Evolutionary conservation across 208 protist species (phyloP).

Genomic region (Trypanosoma avium): DNA sequence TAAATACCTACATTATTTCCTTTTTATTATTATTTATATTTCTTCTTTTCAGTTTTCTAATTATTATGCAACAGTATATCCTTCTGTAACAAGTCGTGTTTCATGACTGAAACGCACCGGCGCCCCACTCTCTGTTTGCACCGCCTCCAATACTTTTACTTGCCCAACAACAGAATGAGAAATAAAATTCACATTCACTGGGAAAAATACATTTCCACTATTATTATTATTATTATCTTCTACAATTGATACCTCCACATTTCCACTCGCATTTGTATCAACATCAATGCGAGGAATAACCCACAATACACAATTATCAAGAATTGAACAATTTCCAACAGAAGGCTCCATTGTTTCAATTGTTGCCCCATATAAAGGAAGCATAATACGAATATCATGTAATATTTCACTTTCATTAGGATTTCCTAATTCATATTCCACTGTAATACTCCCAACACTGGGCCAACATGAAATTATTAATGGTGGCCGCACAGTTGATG

Average conservation of each 20-base stretch:
- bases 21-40: constrained; percentile 4
- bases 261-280: constrained; percentile 51
- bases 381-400: constrained; percentile 45
- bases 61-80: constrained; percentile 49
- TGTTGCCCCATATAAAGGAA: constrained; percentile 59
- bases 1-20: not conserved
- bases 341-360: constrained; percentile 38
- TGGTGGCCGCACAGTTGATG: constrained; percentile 35
- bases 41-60: constrained; percentile 2
- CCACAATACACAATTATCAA: constrained; percentile 48
- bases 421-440: constrained; percentile 80
- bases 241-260: constrained; percentile 60
- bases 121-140: constrained; percentile 52
- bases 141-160: constrained; percentile 61
- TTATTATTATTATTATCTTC: constrained; percentile 17
- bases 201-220: constrained; percentile 83
- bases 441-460: constrained; percentile 55
- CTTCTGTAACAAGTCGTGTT: constrained; percentile 44
- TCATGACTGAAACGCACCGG: constrained; percentile 68
- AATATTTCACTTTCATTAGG: constrained; percentile 36
- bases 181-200: constrained; percentile 57
- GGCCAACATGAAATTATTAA: constrained; percentile 84
- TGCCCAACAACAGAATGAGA: constrained; percentile 40
- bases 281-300: constrained; percentile 54
- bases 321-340: constrained; percentile 37